Percentiles rank a stretch among this genome's conserved stretches.
phyloP scores from a whole-genome alignment of 345 rosid species.

The Murraya paniculata region DNA sequence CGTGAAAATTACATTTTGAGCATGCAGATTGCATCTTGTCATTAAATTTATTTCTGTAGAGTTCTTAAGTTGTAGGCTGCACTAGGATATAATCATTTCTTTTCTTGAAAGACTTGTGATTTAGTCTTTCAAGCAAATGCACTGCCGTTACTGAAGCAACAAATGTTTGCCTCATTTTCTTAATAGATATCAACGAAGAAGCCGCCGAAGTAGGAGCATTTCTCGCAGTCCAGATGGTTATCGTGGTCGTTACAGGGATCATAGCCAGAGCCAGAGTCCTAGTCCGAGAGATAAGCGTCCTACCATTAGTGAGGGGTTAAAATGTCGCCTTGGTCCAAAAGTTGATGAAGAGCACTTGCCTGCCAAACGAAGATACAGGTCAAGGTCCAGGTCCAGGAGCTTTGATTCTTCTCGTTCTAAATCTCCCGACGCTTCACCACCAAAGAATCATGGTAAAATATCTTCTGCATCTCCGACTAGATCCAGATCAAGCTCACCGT shows the following conservation, averaged over 20 bases:
- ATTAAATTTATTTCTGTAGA: neutral
- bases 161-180: neutral
- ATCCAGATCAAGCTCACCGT: slow-evolving; percentile 63
- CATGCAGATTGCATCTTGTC: neutral
- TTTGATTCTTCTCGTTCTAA: slow-evolving; percentile 33
- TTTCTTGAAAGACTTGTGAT: neutral
- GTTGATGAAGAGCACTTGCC: slow-evolving; percentile 33
- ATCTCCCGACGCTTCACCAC: slow-evolving; percentile 40
- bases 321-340: slow-evolving; percentile 68
- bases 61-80: neutral
- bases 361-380: slow-evolving; percentile 31
- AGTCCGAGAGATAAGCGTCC: slow-evolving; percentile 61
- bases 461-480: slow-evolving; percentile 37
- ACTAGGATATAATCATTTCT: neutral
- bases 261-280: slow-evolving; percentile 51
- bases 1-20: neutral
- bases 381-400: slow-evolving; percentile 40
- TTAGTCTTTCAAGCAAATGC: neutral
- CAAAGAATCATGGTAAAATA: slow-evolving; percentile 23
- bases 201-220: slow-evolving; percentile 49
- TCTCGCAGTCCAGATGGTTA: slow-evolving; percentile 61
- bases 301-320: slow-evolving; percentile 61
- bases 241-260: slow-evolving; percentile 47
- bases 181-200: slow-evolving; percentile 47
- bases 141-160: neutral